These are phyloP conservation scores for Mycena sanguinolenta DNA, from an alignment of 768 basidiomycete species.

Conservation along the genomic window DNA sequence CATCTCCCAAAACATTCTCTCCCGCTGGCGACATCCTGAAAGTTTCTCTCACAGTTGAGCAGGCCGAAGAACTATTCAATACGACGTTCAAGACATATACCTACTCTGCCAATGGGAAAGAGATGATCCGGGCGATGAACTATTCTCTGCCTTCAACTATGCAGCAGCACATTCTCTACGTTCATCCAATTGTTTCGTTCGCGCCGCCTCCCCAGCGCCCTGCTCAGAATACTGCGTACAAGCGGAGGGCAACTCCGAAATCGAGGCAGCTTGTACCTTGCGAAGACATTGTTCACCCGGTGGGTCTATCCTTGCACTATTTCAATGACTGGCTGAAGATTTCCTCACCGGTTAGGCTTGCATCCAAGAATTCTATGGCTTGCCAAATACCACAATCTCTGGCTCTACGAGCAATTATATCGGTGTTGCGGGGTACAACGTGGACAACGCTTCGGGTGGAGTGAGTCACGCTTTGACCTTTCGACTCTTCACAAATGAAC, in stretches of 20 bases:
- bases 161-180: slow-evolving; percentile 8
- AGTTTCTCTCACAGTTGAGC: slow-evolving; percentile 16
- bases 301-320: neutral
- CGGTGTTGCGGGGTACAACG: slow-evolving; percentile 14
- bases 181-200: slow-evolving; percentile 11
- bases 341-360: neutral
- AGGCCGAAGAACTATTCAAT: slow-evolving; percentile 17
- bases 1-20: slow-evolving; percentile 7
- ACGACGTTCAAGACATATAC: slow-evolving; percentile 15
- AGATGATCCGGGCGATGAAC: slow-evolving; percentile 16
- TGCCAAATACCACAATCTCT: slow-evolving; percentile 12
- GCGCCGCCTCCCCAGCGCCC: neutral
- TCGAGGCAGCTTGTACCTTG: slow-evolving; percentile 17
- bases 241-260: slow-evolving; percentile 10
- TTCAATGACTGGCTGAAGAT: neutral
- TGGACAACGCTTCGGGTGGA: neutral
- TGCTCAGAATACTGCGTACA: slow-evolving; percentile 4
- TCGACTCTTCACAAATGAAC: neutral
- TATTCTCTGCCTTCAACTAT: slow-evolving; percentile 11
- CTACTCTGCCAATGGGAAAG: slow-evolving; percentile 4
- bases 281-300: slow-evolving; percentile 14
- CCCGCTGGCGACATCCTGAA: slow-evolving; percentile 17
- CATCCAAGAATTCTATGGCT: slow-evolving; percentile 14
- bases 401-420: slow-evolving; percentile 4
- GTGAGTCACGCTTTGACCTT: neutral